Evolutionary conservation across 192 early-diverging fungal genomes (phyloP), one percentile per base, ranked within the genome.

Genomic region (Geranomyces michiganensis): DNA sequence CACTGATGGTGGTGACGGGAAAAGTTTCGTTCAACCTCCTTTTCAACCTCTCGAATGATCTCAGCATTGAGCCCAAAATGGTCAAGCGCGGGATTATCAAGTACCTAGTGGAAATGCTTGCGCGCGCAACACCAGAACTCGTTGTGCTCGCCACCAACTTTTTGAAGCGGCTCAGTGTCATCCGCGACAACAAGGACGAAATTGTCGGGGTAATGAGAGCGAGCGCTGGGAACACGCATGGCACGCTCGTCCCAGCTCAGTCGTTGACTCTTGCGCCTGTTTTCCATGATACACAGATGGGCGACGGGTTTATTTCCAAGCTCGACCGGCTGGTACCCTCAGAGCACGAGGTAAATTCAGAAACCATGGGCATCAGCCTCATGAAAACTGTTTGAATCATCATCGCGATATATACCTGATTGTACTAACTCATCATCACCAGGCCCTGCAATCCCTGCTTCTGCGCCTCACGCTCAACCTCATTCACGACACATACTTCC

Each of bases 21-120:
- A 31, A 19, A 77, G 80, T 84, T 0, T 79, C 81, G 21, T 82
- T 88, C 68, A 81, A 87, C 61, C 63, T 87, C 5, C 72, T 88
- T 0, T 60, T 88, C 24, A 87, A 88, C 62, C 73, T 87, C 30
- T 82, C 86, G 15, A 73, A 84, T 19, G 82, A 86, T 51, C 58
- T 82, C 7, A 80, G 55, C 32, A 81, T 88, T n/a, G 85, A 88
- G 72, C 78, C 79, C 51, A 88, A 88, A 47, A 88, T 88, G 84
- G 73, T 88, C 24, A 84, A 84, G 63, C 65, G 86, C 10, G 80
- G 76, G 24, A 84, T 88, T 66, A 67, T 87, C 27, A 74, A 73
- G 51, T 78, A 80, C 59, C 73, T 88, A 26, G 31, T 85, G 13
- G 68, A 43, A 4, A 73, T 85, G 68, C 68, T 87, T 29, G 81